These are phyloP conservation scores for Psilocybe cubensis DNA, from an alignment of 768 basidiomycete genomes.

Conservation along the genomic window DNA sequence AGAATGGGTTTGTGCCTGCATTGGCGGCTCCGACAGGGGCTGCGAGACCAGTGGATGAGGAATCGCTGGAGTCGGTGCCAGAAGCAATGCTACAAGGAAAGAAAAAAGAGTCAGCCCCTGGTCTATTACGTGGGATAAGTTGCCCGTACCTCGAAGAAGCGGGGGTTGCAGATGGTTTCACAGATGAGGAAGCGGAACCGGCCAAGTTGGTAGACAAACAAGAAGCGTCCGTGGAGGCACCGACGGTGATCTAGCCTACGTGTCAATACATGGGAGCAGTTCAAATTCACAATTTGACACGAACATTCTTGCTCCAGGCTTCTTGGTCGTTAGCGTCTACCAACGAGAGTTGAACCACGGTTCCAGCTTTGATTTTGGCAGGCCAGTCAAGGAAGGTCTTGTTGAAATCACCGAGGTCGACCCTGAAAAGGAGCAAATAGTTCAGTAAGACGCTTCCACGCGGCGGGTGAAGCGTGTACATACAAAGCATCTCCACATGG, in stretches of 20 bases:
- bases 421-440: slow-evolving; percentile 36
- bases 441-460: not conserved
- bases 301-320: slow-evolving; percentile 67
- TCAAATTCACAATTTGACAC: slow-evolving; percentile 28
- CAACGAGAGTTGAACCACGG: slow-evolving; percentile 52
- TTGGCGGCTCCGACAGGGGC: slow-evolving; percentile 48
- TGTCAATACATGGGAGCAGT: slow-evolving; percentile 3
- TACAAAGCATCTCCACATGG: slow-evolving; percentile 67
- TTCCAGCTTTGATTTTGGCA: slow-evolving; percentile 49
- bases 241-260: slow-evolving; percentile 41
- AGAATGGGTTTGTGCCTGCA: slow-evolving; percentile 41
- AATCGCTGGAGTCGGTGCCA: slow-evolving; percentile 1
- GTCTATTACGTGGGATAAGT: not conserved
- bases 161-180: not conserved
- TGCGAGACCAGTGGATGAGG: not conserved
- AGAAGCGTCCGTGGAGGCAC: slow-evolving; percentile 37
- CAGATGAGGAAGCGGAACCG: too few species aligned
- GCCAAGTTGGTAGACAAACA: slow-evolving; percentile 33
- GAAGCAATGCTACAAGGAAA: slow-evolving; percentile 1
- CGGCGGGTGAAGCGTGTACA: slow-evolving; percentile 28
- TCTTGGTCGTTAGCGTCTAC: slow-evolving; percentile 57
- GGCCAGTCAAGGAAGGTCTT: slow-evolving; percentile 48
- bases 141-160: slow-evolving; percentile 18
- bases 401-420: slow-evolving; percentile 61
- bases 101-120: not conserved